These are phyloP conservation scores for grape (Vitis vinifera) DNA, from an alignment of 164 flowering plant genomes.

Conservation along the genomic window DNA sequence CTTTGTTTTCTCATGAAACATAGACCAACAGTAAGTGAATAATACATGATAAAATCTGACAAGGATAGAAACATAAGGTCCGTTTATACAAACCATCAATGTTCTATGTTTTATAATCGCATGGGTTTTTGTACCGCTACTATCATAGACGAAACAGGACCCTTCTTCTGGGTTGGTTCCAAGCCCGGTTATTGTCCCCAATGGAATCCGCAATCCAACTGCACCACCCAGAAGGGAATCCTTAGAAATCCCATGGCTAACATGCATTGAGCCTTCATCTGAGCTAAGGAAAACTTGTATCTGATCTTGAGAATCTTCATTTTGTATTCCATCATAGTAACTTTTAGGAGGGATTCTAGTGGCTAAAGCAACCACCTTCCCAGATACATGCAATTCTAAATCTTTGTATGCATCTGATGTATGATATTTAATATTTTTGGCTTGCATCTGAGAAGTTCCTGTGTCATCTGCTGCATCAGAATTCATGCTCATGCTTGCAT, in stretches of 20 bases:
- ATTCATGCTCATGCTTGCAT: constrained; percentile 15
- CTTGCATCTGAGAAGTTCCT: constrained; percentile 18
- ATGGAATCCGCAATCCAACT: constrained; percentile 37
- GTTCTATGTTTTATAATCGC: constrained; percentile 87
- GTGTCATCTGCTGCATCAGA: constrained; percentile 18
- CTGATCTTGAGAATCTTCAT: constrained; percentile 59
- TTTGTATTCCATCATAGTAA: constrained; percentile 22
- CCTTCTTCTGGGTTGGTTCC: constrained; percentile 82
- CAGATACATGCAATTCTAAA: constrained; percentile 74
- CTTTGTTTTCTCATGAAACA: not conserved
- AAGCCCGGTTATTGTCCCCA: constrained; percentile 74
- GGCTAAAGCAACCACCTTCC: constrained; percentile 75
- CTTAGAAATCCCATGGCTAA: constrained; percentile 7
- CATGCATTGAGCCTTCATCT: constrained; percentile 23
- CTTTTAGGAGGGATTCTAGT: constrained; percentile 69
- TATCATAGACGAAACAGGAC: constrained; percentile 67
- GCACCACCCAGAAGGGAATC: constrained; percentile 18
- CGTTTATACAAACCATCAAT: constrained; percentile 63
- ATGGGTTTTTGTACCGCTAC: constrained; percentile 70
- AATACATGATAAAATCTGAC: not conserved
- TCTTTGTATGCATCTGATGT: constrained; percentile 71
- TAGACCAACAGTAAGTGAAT: not conserved
- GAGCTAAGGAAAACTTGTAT: constrained; percentile 73
- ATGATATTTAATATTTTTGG: constrained; percentile 4
- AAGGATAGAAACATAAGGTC: constrained; percentile 8